Percentiles rank a stretch among this genome's conserved stretches.
phyloP scores from a whole-genome alignment of 2,329 filamentous ascomycete species.

The Fusarium sp. region DNA sequence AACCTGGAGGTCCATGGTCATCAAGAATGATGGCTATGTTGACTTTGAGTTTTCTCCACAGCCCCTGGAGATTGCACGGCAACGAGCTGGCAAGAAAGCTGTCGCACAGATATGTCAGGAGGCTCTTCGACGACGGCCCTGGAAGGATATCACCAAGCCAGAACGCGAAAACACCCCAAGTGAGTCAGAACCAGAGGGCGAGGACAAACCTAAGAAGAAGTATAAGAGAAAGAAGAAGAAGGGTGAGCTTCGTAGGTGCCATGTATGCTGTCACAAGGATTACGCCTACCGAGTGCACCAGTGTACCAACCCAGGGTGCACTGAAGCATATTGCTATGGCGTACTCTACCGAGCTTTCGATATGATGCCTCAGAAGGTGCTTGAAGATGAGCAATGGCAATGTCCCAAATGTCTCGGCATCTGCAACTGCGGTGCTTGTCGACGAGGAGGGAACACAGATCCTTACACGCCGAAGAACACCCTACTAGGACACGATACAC shows the following conservation, averaged over 20 bases:
- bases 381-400: slow-evolving; percentile 85
- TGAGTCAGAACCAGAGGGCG: slow-evolving; percentile 68
- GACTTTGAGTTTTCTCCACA: slow-evolving; percentile 74
- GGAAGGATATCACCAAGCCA: slow-evolving; percentile 80
- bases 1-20: slow-evolving; percentile 81
- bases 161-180: slow-evolving; percentile 58
- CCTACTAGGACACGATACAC: slow-evolving; percentile 89
- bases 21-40: slow-evolving; percentile 75
- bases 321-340: slow-evolving; percentile 89
- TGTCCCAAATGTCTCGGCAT: slow-evolving; percentile 88
- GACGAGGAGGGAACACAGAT: slow-evolving; percentile 70
- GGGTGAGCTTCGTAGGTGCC: slow-evolving; percentile 72
- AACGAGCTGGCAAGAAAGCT: slow-evolving; percentile 76
- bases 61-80: slow-evolving; percentile 76
- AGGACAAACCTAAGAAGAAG: slow-evolving; percentile 71
- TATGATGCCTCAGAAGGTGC: slow-evolving; percentile 82
- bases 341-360: slow-evolving; percentile 92
- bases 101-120: slow-evolving; percentile 95
- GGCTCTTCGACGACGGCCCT: slow-evolving; percentile 82
- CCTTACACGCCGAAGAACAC: slow-evolving; percentile 91
- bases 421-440: slow-evolving; percentile 88
- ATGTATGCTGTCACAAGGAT: slow-evolving; percentile 85
- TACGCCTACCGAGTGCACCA: slow-evolving; percentile 85
- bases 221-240: slow-evolving; percentile 64
- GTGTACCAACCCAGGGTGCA: slow-evolving; percentile 77